Evolutionary conservation across 2,329 filamentous ascomycete genomes (phyloP).

Genomic region (Fusarium virguliforme): DNA sequence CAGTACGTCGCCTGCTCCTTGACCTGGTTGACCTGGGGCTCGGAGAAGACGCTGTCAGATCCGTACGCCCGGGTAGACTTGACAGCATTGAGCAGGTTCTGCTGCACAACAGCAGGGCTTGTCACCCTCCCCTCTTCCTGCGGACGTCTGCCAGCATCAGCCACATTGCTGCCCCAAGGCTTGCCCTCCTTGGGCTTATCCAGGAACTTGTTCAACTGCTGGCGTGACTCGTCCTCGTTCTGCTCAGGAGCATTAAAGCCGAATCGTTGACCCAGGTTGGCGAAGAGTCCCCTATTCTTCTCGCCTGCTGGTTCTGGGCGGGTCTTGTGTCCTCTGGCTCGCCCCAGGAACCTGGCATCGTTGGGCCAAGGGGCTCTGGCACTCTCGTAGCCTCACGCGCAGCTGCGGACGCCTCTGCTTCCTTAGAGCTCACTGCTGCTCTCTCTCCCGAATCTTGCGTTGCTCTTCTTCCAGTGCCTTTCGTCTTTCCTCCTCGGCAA

Average conservation of each 20-base stretch:
- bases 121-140: constrained; percentile 70
- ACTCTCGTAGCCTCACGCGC: constrained; percentile 60
- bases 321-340: constrained; percentile 69
- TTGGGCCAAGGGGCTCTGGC: constrained; percentile 58
- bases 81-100: constrained; percentile 84
- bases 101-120: constrained; percentile 73
- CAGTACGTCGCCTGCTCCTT: constrained; percentile 91
- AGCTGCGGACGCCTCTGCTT: constrained; percentile 57
- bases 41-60: constrained; percentile 80
- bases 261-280: constrained; percentile 76
- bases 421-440: constrained; percentile 60
- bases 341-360: constrained; percentile 85
- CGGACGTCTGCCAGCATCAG: constrained; percentile 36
- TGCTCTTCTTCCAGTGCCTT: constrained; percentile 82
- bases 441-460: constrained; percentile 73
- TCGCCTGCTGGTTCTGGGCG: constrained; percentile 54
- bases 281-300: constrained; percentile 74
- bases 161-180: constrained; percentile 32
- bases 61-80: constrained; percentile 84
- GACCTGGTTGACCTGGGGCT: constrained; percentile 79
- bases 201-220: constrained; percentile 63
- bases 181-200: constrained; percentile 52
- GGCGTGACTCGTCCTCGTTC: constrained; percentile 60
- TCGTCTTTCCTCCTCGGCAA: constrained; percentile 87
- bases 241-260: constrained; percentile 73